phyloP scores from a whole-genome alignment of 106 monocot species.

The Phalaenopsis equestris region DNA sequence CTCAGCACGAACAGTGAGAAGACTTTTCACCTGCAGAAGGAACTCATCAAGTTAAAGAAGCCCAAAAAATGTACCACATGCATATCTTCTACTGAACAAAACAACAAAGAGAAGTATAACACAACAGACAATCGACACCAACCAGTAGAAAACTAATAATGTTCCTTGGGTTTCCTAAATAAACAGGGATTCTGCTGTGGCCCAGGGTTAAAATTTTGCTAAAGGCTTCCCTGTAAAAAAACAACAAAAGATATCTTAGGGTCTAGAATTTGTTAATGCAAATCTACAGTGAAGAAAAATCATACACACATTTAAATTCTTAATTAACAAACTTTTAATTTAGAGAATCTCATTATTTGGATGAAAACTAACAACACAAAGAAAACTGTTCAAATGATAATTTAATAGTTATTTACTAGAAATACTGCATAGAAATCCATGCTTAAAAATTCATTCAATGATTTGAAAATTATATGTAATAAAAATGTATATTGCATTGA shows the following conservation, averaged over 20 bases:
- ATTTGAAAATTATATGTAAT: neutral
- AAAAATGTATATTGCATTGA: too few relatives aligned
- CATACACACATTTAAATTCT: neutral
- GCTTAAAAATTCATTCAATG: neutral
- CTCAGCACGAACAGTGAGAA: conserved; percentile 95
- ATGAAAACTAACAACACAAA: neutral
- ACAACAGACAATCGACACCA: conserved; percentile 9
- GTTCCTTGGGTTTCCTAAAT: conserved; percentile 86
- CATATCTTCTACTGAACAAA: neutral
- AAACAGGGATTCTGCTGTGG: conserved; percentile 95
- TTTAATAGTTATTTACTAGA: too few relatives aligned
- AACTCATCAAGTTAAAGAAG: neutral
- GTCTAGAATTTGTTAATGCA: neutral
- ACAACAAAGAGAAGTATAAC: neutral
- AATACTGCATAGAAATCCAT: too few relatives aligned
- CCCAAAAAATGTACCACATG: neutral
- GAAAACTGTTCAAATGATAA: neutral
- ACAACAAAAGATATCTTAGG: neutral
- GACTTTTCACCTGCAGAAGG: conserved; percentile 79
- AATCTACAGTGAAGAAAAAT: neutral
- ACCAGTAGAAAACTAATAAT: conserved; percentile 96
- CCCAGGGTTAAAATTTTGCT: conserved; percentile 97
- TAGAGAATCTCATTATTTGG: neutral
- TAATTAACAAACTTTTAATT: neutral
- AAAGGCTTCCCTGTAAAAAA: conserved; percentile 78